Evolutionary conservation across 345 rosid genomes (phyloP), one percentile per base, ranked within the genome.

Genomic region (Hypericum androsaemum): DNA sequence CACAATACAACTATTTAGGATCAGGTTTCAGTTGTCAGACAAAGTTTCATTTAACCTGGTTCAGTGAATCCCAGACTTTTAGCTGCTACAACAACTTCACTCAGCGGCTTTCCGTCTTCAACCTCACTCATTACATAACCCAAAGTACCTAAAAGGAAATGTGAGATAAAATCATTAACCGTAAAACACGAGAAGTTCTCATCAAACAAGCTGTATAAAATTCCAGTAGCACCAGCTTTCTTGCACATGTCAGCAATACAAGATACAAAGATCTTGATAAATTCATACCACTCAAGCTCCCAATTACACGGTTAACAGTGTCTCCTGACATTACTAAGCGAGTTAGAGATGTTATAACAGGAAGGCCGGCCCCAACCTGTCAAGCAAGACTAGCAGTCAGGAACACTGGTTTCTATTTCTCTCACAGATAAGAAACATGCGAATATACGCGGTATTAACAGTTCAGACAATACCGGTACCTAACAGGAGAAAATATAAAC

Each of bases 71-170:
- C 98, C 65, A 84, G 71, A 58, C 73, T 72, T 74, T 83, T 88
- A 16, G 98, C 98, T 57, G 78, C 74, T 69, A 54, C 79, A 59
- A 90, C 95, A 68, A 88, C 94, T 75, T 88, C 79, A 70, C 96
- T 92, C 53, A 85, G 70, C 39, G 88, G 81, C 67, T 83, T 83
- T 54, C 98, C 95, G 65, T 81, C 88, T 71, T 84, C 94, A 40
- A 88, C 73, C 74, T 88, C 89, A 64, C 98, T 88, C 98, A 84
- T 92, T 14, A 92, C 94, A 67, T 88, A 88, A 53, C 96, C 96
- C 77, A 92, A 58, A 28, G 95, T 88, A 62, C 94, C 89, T 87
- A 64, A 53, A 22, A 41, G 56, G 48, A 36, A 11, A 62, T 56
- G 43, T 11, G 39, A 35, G 5, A 47, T 10, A 50, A 12, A 61